Evolutionary conservation across 345 rosid species (phyloP).

Genomic region (Cochlearia excelsa): DNA sequence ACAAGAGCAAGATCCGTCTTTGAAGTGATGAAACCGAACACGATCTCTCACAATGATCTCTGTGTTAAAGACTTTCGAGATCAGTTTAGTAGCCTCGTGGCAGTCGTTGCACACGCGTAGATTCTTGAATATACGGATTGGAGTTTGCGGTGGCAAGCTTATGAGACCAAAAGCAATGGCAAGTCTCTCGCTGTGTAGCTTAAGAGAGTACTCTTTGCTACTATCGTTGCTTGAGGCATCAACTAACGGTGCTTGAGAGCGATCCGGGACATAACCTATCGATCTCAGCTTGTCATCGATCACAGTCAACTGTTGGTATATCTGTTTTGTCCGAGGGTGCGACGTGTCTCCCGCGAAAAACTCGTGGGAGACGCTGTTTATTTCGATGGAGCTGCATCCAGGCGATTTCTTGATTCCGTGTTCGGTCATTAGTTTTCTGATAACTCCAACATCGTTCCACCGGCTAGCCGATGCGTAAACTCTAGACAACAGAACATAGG

Average conservation of each 20-base stretch:
- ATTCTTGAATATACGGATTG: conserved; percentile 71
- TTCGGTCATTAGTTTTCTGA: conserved; percentile 68
- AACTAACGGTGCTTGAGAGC: conserved; percentile 53
- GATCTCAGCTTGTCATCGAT: conserved; percentile 51
- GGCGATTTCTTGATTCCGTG: conserved; percentile 70
- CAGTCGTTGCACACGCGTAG: conserved; percentile 62
- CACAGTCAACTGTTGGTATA: conserved; percentile 50
- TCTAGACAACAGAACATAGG: conserved; percentile 65
- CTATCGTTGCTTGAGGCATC: conserved; percentile 39
- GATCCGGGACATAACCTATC: conserved; percentile 50
- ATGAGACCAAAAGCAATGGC: conserved; percentile 74
- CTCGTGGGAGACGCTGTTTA: conserved; percentile 64
- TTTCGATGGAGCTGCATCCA: conserved; percentile 80
- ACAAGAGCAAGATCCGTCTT: conserved; percentile 71
- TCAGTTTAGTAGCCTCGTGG: conserved; percentile 63
- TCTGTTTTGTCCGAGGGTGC: conserved; percentile 58
- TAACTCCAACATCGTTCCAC: conserved; percentile 71
- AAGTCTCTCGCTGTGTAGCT: conserved; percentile 76
- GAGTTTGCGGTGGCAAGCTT: conserved; percentile 54
- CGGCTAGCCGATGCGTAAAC: conserved; percentile 70
- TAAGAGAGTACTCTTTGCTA: conserved; percentile 49
- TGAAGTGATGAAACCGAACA: conserved; percentile 70
- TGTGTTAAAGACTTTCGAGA: conserved; percentile 50
- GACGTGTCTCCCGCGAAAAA: conserved; percentile 81
- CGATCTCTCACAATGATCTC: conserved; percentile 79